These are phyloP conservation scores for Suillus bovinus DNA, from an alignment of 768 basidiomycete species.

Conservation along the genomic window DNA sequence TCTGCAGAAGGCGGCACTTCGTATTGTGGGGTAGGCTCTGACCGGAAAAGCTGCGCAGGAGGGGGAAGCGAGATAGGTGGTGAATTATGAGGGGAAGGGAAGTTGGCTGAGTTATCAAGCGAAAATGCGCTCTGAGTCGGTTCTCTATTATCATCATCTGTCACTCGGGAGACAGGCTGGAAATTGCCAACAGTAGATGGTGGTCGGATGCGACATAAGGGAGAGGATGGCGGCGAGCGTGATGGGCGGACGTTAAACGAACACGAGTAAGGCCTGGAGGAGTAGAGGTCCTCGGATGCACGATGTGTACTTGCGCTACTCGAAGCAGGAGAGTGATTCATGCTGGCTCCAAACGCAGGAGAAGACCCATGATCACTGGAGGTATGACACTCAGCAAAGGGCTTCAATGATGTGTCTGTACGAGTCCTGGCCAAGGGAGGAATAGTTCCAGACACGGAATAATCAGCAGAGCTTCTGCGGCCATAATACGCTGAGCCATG, in stretches of 20 bases:
- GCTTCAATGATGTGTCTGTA: conserved; percentile 3
- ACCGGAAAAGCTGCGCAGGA: conserved; percentile 29
- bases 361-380: conserved; percentile 17
- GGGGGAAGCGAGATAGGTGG: conserved; percentile 34
- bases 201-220: conserved; percentile 20
- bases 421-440: conserved; percentile 8
- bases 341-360: conserved; percentile 11
- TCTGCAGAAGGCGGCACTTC: conserved; percentile 27
- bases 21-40: conserved; percentile 30
- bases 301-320: conserved; percentile 8
- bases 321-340: not conserved
- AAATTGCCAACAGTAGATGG: conserved; percentile 20
- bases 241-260: conserved; percentile 16
- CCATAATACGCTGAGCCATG: not conserved
- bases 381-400: conserved; percentile 14
- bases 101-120: conserved; percentile 5
- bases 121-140: conserved; percentile 11
- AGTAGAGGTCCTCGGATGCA: conserved; percentile 15
- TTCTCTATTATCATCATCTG: conserved; percentile 12
- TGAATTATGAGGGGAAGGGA: conserved; percentile 14
- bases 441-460: conserved; percentile 4
- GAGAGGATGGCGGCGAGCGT: conserved; percentile 19
- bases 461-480: conserved; percentile 15
- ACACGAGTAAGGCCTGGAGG: conserved; percentile 17
- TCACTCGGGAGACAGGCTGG: conserved; percentile 9